Percentiles rank a stretch among this genome's conserved stretches.
Evolutionary conservation across 2,329 filamentous ascomycete genomes (phyloP).

Genomic region (Microcyclospora tardicrescens): DNA sequence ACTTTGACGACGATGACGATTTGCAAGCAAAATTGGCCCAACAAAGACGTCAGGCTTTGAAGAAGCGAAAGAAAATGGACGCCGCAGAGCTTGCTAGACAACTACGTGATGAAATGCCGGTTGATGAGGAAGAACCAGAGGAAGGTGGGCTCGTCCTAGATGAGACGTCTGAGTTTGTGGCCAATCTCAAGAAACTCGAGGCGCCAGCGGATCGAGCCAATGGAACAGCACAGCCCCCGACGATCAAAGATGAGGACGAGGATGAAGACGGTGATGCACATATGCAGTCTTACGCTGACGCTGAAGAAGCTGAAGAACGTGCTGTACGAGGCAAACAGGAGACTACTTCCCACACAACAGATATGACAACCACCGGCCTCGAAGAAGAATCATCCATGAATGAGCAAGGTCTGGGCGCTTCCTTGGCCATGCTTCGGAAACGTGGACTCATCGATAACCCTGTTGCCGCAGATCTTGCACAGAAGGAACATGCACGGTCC

Average conservation of each 20-base stretch:
- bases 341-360: conserved; percentile 23
- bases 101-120: conserved; percentile 54
- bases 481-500: conserved; percentile 50
- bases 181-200: conserved; percentile 59
- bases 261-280: conserved; percentile 33
- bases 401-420: conserved; percentile 60
- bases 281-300: conserved; percentile 22
- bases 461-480: conserved; percentile 36
- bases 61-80: conserved; percentile 77
- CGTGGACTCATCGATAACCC: conserved; percentile 64
- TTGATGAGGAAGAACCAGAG: conserved; percentile 43
- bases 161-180: conserved; percentile 89
- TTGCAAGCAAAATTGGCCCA: conserved; percentile 72
- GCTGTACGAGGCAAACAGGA: conserved; percentile 30
- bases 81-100: conserved; percentile 80
- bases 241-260: conserved; percentile 39
- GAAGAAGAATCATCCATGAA: conserved; percentile 75
- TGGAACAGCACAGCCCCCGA: background rate
- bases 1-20: conserved; percentile 74
- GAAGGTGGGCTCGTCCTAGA: conserved; percentile 74
- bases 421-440: conserved; percentile 69
- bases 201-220: conserved; percentile 31
- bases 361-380: conserved; percentile 55
- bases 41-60: conserved; percentile 72
- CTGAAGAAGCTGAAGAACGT: conserved; percentile 38